Percentiles rank a stretch among this genome's conserved stretches.
These are phyloP conservation scores for Asterochloris sp. DNA, from an alignment of 139 green algal genomes.

Conservation along the genomic window DNA sequence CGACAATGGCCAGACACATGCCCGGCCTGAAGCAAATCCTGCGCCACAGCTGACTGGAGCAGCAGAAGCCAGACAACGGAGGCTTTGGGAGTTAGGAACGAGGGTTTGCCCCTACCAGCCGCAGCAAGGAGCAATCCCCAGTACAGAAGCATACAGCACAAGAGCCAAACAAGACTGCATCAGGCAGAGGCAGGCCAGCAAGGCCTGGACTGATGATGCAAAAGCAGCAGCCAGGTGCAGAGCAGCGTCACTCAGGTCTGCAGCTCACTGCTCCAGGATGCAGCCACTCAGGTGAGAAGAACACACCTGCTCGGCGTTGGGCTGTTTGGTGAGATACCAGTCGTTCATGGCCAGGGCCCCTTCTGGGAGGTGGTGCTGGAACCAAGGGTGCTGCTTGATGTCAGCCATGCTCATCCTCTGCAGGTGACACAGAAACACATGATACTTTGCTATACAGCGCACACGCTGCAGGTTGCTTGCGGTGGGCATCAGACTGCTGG, in stretches of 20 bases:
- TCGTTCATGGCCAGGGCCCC: conserved; percentile 40
- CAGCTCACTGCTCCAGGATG: too few species aligned
- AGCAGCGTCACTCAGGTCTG: too few species aligned
- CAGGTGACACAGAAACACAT: neutral
- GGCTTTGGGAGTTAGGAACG: neutral
- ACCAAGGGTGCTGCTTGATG: conserved; percentile 64
- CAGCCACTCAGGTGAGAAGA: too few species aligned
- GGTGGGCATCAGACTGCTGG: too few species aligned
- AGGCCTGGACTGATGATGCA: too few species aligned
- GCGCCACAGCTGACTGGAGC: neutral
- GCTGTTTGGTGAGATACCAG: conserved; percentile 18
- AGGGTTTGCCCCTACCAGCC: neutral
- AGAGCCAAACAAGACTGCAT: neutral
- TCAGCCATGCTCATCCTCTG: conserved; percentile 50
- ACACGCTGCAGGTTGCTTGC: too few species aligned
- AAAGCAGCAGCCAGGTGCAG: too few species aligned
- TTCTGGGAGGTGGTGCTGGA: conserved; percentile 44
- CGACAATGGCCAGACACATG: neutral
- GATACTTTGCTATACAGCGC: too few species aligned
- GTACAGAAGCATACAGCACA: neutral
- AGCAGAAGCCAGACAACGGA: neutral
- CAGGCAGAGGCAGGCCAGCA: neutral
- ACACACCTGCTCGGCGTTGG: conserved; percentile 22
- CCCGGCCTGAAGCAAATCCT: neutral
- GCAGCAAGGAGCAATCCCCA: neutral